Evolutionary conservation across 1,284 basidiomycete species (phyloP), one percentile per base, ranked within the genome.

Genomic region (Leccinum pachyderme): DNA sequence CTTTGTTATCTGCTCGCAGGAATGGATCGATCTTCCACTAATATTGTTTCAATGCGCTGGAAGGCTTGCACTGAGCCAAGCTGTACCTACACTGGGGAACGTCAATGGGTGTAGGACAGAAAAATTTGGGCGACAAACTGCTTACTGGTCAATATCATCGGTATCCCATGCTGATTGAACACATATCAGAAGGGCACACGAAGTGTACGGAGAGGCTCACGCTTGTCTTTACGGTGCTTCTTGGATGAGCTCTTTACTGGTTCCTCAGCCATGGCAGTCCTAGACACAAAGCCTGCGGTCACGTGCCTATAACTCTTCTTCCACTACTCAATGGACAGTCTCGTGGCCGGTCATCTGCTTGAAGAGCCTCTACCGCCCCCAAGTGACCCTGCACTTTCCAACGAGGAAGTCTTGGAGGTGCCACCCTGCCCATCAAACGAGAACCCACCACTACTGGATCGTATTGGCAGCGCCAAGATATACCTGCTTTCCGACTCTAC

Each of bases 101-200:
- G 37, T 71, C 59, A 68, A 56, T 54, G 54, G 41, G 49, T 51
- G 28, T 35, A 55, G 33, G 43, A 61, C 50, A 59, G 44, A 37
- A 35, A 9, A 53, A 29, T 4, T 32, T 47, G 11, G 15, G 35
- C 22, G 24, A 39, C 37, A 51, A 32, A 50, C 27, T 28, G 50
- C 91, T 86, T 73, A 95, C 89, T 98, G 96, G 79, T 99, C 93
- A 72, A 98, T 94, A 65, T 98, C 94, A 70, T 98, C 95, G 47
- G 95, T 97, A 73, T 99, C 96, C 97, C 96, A 99, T 65, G 93
- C 94, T 95, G 48, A 67, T 60, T 61, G 47, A 48, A 52, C 43
- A 15, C 35, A 27, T 37, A 56, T 68, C 49, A 66, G 53, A 50
- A 32, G 29, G 32, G 49, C 22, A 35, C 13, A 18, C 5, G 3